Percentiles rank a stretch among this genome's conserved stretches.
phyloP scores from a whole-genome alignment of 1,284 basidiomycete genomes.

The Sanguinoderma infundibulare region DNA sequence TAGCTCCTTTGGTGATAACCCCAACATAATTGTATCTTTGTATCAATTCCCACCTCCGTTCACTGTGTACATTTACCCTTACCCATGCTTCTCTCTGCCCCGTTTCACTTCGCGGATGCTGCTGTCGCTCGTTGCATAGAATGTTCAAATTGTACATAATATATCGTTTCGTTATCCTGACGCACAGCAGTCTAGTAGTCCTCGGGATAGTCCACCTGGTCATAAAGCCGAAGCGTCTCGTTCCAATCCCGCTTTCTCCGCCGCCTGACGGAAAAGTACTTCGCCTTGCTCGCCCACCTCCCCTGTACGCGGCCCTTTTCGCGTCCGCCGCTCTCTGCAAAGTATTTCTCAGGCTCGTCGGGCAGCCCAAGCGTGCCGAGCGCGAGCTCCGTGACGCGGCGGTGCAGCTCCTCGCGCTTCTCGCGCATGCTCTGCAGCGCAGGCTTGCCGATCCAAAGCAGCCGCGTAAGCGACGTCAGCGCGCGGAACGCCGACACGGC shows the following conservation, averaged over 20 bases:
- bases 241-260: constrained; percentile 88
- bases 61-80: not conserved
- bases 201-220: constrained; percentile 76
- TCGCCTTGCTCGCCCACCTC: constrained; percentile 66
- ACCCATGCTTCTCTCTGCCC: not conserved
- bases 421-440: constrained; percentile 57
- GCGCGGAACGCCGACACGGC: constrained; percentile 79
- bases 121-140: not conserved
- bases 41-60: not conserved
- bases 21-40: not conserved
- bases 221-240: constrained; percentile 79
- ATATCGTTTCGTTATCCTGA: not conserved
- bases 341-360: constrained; percentile 67
- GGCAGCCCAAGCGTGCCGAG: constrained; percentile 66
- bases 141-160: not conserved
- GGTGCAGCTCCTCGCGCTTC: constrained; percentile 59
- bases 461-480: constrained; percentile 58
- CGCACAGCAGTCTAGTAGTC: constrained; percentile 34
- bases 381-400: constrained; percentile 68
- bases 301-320: constrained; percentile 73
- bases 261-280: constrained; percentile 80
- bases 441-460: constrained; percentile 67
- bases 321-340: constrained; percentile 55
- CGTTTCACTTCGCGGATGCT: not conserved
- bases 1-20: not conserved